phyloP scores from a whole-genome alignment of 352 stramenopile species.

The Phytophthora hibernalis region DNA sequence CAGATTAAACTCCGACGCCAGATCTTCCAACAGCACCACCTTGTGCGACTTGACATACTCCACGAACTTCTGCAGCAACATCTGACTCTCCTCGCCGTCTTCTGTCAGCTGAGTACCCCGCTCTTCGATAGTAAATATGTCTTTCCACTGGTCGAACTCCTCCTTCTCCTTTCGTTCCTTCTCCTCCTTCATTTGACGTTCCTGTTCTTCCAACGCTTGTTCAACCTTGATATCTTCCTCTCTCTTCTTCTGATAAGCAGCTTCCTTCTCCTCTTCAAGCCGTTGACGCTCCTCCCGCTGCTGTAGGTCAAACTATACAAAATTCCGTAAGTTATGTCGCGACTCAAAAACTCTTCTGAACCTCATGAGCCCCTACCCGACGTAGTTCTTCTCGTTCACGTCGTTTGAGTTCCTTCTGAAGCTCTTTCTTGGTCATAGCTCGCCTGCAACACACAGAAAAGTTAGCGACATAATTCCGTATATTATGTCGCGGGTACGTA shows the following conservation, averaged over 20 bases:
- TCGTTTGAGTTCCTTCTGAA: conserved; percentile 83
- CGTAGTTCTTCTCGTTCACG: conserved; percentile 78
- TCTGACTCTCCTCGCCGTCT: conserved; percentile 71
- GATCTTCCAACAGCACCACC: conserved; percentile 78
- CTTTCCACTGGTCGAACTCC: conserved; percentile 83
- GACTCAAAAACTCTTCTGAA: not conserved
- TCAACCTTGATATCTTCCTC: conserved; percentile 62
- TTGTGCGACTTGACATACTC: conserved; percentile 81
- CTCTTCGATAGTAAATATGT: conserved; percentile 78
- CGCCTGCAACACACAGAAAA: conserved; percentile 25
- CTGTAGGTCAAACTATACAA: conserved; percentile 70
- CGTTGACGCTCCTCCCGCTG: conserved; percentile 68
- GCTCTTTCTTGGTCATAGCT: conserved; percentile 77
- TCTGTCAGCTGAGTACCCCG: conserved; percentile 56
- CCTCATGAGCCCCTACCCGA: conserved; percentile 36
- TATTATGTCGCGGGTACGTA: conserved; percentile 27
- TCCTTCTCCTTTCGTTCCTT: conserved; percentile 72
- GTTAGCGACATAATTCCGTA: conserved; percentile 4
- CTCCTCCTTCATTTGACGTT: conserved; percentile 51
- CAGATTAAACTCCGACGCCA: conserved; percentile 71
- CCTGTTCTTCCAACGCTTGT: conserved; percentile 53
- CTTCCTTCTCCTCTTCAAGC: conserved; percentile 61
- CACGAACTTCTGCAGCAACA: conserved; percentile 73
- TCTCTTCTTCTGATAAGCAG: conserved; percentile 67
- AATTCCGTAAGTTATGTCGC: conserved; percentile 3